Percentiles rank a stretch among this genome's conserved stretches.
Evolutionary conservation across 495 filamentous ascomycete genomes (phyloP).

Genomic region (Neurospora sublineolata): DNA sequence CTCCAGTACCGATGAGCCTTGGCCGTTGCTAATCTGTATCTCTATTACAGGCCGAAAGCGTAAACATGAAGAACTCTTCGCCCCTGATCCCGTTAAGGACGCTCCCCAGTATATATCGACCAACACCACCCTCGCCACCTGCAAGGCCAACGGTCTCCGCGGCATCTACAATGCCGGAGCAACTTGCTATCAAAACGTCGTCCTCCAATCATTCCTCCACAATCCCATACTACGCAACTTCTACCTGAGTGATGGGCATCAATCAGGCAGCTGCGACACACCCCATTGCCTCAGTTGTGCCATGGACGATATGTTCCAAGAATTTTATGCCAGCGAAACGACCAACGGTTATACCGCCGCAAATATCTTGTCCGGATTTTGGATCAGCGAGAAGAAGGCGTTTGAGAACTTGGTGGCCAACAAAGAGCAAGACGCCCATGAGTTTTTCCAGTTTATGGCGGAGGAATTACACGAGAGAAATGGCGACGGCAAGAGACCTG

Average conservation of each 20-base stretch:
- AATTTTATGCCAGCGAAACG: slow-evolving; percentile 72
- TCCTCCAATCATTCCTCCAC: slow-evolving; percentile 77
- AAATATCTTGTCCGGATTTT: slow-evolving; percentile 66
- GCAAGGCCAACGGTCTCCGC: slow-evolving; percentile 60
- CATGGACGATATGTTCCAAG: slow-evolving; percentile 82
- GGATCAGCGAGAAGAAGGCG: slow-evolving; percentile 54
- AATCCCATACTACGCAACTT: slow-evolving; percentile 78
- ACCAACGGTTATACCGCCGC: slow-evolving; percentile 75
- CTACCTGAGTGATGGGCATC: slow-evolving; percentile 78
- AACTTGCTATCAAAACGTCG: slow-evolving; percentile 88
- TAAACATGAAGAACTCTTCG: slow-evolving; percentile 49
- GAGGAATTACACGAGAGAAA: slow-evolving; percentile 71
- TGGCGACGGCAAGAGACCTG: slow-evolving; percentile 42
- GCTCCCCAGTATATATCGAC: slow-evolving; percentile 46
- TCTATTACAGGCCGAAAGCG: slow-evolving; percentile 37
- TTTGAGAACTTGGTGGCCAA: slow-evolving; percentile 74
- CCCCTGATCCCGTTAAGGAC: slow-evolving; percentile 39
- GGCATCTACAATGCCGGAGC: slow-evolving; percentile 92
- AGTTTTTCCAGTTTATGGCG: slow-evolving; percentile 86
- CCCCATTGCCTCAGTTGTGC: slow-evolving; percentile 73
- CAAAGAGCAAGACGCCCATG: slow-evolving; percentile 87
- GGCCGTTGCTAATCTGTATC: not conserved
- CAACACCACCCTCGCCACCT: slow-evolving; percentile 52
- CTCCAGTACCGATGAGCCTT: not conserved
- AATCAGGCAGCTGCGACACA: slow-evolving; percentile 51